Evolutionary conservation across 345 rosid genomes (phyloP).

Genomic region (Pistacia atlantica): DNA sequence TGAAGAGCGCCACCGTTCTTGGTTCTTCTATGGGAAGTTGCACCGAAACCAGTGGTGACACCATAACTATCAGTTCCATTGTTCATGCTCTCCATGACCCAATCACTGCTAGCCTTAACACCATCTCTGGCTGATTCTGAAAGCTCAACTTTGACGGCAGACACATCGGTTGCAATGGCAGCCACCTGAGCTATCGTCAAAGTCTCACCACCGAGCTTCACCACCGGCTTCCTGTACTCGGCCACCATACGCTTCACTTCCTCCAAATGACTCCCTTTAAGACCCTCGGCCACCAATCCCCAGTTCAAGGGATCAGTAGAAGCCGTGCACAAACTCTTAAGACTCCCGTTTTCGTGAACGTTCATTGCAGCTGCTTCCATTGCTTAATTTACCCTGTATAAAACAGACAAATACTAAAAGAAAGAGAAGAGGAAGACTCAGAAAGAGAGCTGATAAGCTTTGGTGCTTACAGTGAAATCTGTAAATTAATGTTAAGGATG

Average conservation of each 20-base stretch:
- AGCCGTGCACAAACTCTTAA: conserved; percentile 25
- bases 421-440: not conserved
- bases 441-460: not conserved
- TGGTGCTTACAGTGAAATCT: not conserved
- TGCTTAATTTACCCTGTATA: too few species aligned
- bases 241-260: conserved; percentile 71
- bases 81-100: conserved; percentile 78
- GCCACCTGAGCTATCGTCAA: conserved; percentile 81
- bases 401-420: not conserved
- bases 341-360: not conserved
- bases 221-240: conserved; percentile 62
- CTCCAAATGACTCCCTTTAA: conserved; percentile 83
- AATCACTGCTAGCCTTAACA: conserved; percentile 73
- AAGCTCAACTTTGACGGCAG: conserved; percentile 49
- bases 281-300: conserved; percentile 66
- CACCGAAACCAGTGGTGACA: conserved; percentile 79
- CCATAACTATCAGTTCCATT: conserved; percentile 84
- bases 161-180: conserved; percentile 39
- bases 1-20: conserved; percentile 72
- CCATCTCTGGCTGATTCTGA: conserved; percentile 62
- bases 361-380: too few species aligned
- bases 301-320: conserved; percentile 66
- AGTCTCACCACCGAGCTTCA: conserved; percentile 74
- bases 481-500: not conserved
- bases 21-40: conserved; percentile 69